Base-by-base conservation (phyloP, 345 rosid species). In the Hibiscus trionum region DNA sequence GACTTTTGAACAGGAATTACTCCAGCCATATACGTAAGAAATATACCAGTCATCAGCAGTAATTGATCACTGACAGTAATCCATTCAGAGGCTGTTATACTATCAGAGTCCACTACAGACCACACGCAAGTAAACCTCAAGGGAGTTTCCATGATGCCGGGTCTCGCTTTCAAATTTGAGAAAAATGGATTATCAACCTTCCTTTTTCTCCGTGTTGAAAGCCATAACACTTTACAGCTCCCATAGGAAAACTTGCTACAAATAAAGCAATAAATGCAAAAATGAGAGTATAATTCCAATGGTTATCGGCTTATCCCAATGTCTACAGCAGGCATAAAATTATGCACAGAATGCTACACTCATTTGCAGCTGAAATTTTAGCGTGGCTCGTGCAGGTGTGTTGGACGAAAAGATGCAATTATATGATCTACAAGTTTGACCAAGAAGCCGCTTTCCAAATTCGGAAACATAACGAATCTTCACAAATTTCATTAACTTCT, bases 11-110 rank as follows among this genome's bases (percentile, higher is more conserved):
- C 19, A 61, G 97, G 93, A 78, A 91, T 76, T 65, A 90, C 93
- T 77, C 98, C 96, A 73, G 95, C 96, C 84, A 86, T 60, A 76
- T 87, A 90, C 0, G 97, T 85, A 49, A 94, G 96, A 74, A 88
- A 85, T 65, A 94, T 82, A 77, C 91, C 87, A 46, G 88, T 72
- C 78, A 87, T 70, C 50, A 94, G 74, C 70, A 91, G 96, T 73
- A 88, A 82, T 80, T 90, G 98, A 77, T 95, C 89, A 66, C 83
- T 84, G 1, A 86, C 53, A 69, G 88, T 81, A 39, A 90, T 76
- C 86, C 84, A 88, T 69, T 84, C 89, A 29, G 86, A 75, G 33
- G 81, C 83, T 52, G 82, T 61, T 42, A 81, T 78, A 76, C 80
- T 85, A 72, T 87, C 86, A 56, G 83, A 79, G 73, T 82, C 88